Conservation (phyloP, 2,329 filamentous ascomycete species). For the Cyphellophora europaea region DNA sequence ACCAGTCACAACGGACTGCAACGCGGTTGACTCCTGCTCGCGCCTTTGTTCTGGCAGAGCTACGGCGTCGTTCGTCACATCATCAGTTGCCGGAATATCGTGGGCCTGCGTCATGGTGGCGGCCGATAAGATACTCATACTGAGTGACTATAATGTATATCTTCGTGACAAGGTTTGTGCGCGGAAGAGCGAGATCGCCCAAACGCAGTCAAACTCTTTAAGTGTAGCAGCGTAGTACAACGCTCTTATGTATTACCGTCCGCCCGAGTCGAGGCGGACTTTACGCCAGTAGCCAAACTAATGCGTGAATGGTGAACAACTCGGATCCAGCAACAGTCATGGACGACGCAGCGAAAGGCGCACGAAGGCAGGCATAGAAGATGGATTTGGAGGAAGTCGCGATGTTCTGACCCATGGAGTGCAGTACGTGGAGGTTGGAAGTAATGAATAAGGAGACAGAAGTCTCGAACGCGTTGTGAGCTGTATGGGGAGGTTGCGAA, state of each 20-base stretch:
- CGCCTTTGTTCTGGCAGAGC: too few relatives aligned
- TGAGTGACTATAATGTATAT: too few relatives aligned
- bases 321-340: constrained; percentile 3
- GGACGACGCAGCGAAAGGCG: background rate
- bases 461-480: too few relatives aligned
- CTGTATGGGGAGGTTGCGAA: too few relatives aligned
- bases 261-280: constrained; percentile 44
- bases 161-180: too few relatives aligned
- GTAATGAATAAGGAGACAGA: background rate
- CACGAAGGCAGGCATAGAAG: constrained; percentile 1
- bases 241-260: constrained; percentile 44
- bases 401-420: constrained; percentile 17
- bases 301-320: constrained; percentile 6
- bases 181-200: too few relatives aligned
- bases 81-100: too few relatives aligned
- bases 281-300: constrained; percentile 37
- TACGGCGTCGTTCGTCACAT: too few relatives aligned
- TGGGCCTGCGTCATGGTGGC: too few relatives aligned
- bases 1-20: constrained; percentile 4
- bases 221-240: too few relatives aligned
- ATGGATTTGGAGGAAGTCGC: constrained; percentile 7
- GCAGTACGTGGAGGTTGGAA: constrained; percentile 2
- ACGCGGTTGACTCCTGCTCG: background rate
- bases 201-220: too few relatives aligned
- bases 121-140: too few relatives aligned